Percentiles rank a stretch among this genome's conserved stretches.
These are phyloP conservation scores for Pachysandra terminalis DNA, from an alignment of 164 flowering plant genomes.

Conservation along the genomic window DNA sequence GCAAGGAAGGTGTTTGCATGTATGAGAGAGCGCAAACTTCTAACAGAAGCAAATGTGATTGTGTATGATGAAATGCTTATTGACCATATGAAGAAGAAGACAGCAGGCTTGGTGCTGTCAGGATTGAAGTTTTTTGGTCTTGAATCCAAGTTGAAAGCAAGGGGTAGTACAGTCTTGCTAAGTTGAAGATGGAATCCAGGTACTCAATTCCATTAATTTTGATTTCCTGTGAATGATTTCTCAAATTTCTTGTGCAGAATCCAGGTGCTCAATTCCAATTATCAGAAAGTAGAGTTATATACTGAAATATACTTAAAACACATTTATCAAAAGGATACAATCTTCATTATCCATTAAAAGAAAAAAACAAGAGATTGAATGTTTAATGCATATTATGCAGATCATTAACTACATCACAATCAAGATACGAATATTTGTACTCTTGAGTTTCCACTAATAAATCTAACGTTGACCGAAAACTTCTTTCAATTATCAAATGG, in stretches of 20 bases:
- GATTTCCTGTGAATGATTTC: neutral
- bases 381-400: too few relatives aligned
- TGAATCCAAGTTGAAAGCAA: slow-evolving; percentile 65
- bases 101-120: slow-evolving; percentile 66
- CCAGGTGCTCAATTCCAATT: too few relatives aligned
- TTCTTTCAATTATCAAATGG: too few relatives aligned
- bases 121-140: slow-evolving; percentile 81
- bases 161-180: slow-evolving; percentile 41
- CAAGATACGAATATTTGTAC: too few relatives aligned
- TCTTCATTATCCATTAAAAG: neutral
- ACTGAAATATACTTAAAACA: too few relatives aligned
- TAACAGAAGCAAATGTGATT: slow-evolving; percentile 62
- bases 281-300: neutral
- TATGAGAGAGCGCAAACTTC: slow-evolving; percentile 50
- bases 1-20: slow-evolving; percentile 69
- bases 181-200: slow-evolving; percentile 10
- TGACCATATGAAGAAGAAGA: slow-evolving; percentile 75
- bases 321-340: neutral
- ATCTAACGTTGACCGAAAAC: too few relatives aligned
- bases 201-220: neutral
- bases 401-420: too few relatives aligned
- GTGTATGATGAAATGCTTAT: slow-evolving; percentile 75
- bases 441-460: too few relatives aligned
- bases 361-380: too few relatives aligned
- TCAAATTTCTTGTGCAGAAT: too few relatives aligned